Evolutionary conservation across 768 basidiomycete species (phyloP).

Genomic region (Boletellus ananas): DNA sequence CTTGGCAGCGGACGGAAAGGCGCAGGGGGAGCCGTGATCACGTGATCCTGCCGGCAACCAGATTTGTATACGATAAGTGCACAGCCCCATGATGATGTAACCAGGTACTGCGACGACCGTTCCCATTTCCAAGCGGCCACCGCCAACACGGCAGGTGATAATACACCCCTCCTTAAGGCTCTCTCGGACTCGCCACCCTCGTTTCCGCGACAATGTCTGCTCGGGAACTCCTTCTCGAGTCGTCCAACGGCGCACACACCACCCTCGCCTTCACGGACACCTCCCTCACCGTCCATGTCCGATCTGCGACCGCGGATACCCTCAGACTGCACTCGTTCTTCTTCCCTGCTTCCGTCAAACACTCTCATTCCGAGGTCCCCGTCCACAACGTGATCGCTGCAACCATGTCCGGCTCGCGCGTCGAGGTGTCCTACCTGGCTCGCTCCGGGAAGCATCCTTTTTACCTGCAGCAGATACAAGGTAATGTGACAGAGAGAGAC

Average conservation of each 20-base stretch:
- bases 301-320: slow-evolving; percentile 8
- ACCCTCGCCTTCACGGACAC: slow-evolving; percentile 29
- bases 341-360: slow-evolving; percentile 3
- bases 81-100: too few species aligned
- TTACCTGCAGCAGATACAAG: slow-evolving; percentile 36
- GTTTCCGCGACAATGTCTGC: slow-evolving; percentile 13
- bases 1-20: slow-evolving; percentile 3
- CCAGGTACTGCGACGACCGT: too few species aligned
- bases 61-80: too few species aligned
- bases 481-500: slow-evolving; percentile 37
- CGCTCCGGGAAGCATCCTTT: slow-evolving; percentile 43
- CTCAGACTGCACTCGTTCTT: slow-evolving; percentile 7
- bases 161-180: not conserved
- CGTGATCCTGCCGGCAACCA: too few species aligned
- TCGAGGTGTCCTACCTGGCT: slow-evolving; percentile 52
- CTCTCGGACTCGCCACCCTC: not conserved
- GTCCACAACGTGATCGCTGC: slow-evolving; percentile 56
- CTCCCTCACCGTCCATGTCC: slow-evolving; percentile 24
- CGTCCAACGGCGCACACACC: slow-evolving; percentile 6
- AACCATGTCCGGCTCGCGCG: slow-evolving; percentile 30
- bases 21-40: too few species aligned
- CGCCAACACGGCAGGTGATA: not conserved
- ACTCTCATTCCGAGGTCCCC: slow-evolving; percentile 29
- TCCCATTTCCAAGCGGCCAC: too few species aligned
- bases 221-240: slow-evolving; percentile 19